Evolutionary conservation across 2,329 filamentous ascomycete genomes (phyloP), one percentile per base, ranked within the genome.

Genomic region (Dactylellina drechsleri): DNA sequence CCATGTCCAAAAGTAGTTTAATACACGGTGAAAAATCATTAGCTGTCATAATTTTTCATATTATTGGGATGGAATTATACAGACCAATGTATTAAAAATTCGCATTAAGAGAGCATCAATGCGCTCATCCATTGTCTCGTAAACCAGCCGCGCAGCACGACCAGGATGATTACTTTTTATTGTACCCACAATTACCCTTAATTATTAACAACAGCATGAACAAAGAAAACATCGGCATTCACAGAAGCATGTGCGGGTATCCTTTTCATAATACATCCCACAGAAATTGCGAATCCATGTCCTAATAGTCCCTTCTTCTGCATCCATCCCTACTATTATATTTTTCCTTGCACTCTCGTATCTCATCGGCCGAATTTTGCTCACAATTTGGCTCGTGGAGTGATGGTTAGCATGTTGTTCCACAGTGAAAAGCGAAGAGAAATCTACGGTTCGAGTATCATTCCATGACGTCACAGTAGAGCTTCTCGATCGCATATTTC

Each of bases 241-340:
- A 23, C 49, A 66, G 3, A 57, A 18, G 47, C 61, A 56, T 18
- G 36, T 20, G 20, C 36, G 15, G 1, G 49, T 66, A 4, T 66
- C 50, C 20, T 36, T 45, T 20, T 66, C 61, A 45, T 66, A 66
- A 49, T 66, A 66, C 1, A 66, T 15, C 18, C 61, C 61, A 57
- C 61, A 66, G 16, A 66, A 31, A 57, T 66, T 49, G 1, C 50
- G 23, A 56, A 66, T 43, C 61, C 61, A 66, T 6, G 61, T 36
- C 15, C 61, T 50, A 2, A 66, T 15, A 1, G 12, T 49, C 13
- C 36, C 40, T 31, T 47, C 15, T 8, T 28, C 40, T 1, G 36
- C 16, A 13, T 49, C 20, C 36, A 7, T 54, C 10, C 26, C 50
- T 28, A 66, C 36, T 8, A 15, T 18, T 15, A 36, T 36, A 36